Percentiles rank a stretch among this genome's conserved stretches.
These are phyloP conservation scores for Raffaelea albimanens DNA, from an alignment of 2,329 filamentous ascomycete species.

Conservation along the genomic window DNA sequence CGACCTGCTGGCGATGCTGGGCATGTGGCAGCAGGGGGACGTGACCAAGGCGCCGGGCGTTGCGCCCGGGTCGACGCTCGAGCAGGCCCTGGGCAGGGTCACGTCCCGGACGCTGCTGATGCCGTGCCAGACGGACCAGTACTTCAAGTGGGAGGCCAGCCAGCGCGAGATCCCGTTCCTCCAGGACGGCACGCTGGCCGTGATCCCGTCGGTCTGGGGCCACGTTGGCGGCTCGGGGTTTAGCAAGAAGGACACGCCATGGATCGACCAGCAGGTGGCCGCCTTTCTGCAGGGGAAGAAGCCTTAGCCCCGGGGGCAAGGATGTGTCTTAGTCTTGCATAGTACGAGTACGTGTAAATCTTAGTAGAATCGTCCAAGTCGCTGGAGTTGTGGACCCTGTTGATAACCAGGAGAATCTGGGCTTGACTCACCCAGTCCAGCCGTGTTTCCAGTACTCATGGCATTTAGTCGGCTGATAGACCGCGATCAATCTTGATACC, in stretches of 20 bases:
- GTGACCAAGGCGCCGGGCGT: conserved; percentile 60
- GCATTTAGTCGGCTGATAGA: too few relatives aligned
- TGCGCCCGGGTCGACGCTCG: conserved; percentile 59
- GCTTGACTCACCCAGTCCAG: too few relatives aligned
- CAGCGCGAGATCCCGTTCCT: conserved; percentile 54
- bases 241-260: conserved; percentile 3
- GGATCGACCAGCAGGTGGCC: conserved; percentile 4
- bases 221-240: conserved; percentile 10
- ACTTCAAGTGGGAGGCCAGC: conserved; percentile 74
- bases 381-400: too few relatives aligned
- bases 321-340: too few relatives aligned
- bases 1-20: conserved; percentile 34
- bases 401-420: too few relatives aligned
- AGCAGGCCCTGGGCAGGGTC: conserved; percentile 56
- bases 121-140: conserved; percentile 65
- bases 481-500: too few relatives aligned
- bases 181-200: conserved; percentile 1
- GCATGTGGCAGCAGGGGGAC: conserved; percentile 71
- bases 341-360: too few relatives aligned
- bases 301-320: too few relatives aligned
- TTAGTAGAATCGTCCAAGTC: too few relatives aligned
- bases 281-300: conserved; percentile 1
- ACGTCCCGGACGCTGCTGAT: conserved; percentile 64
- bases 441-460: too few relatives aligned
- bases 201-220: conserved; percentile 13